Conservation (phyloP, 1,284 basidiomycete genomes). For the Volvariella volvacea region DNA sequence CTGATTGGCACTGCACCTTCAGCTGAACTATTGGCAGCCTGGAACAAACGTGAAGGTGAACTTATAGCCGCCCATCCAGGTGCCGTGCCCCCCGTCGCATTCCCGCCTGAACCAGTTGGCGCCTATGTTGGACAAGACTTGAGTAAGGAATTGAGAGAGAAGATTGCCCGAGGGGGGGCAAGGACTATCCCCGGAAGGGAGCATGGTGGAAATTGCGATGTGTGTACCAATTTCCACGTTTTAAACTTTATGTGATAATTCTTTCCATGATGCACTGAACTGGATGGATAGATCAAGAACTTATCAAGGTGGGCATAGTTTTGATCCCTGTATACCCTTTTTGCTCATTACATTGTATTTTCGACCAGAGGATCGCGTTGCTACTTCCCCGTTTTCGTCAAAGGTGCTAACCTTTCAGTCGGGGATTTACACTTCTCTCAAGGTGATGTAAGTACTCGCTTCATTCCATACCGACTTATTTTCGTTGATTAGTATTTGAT, state of each 20-base stretch:
- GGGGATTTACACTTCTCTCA: constrained; percentile 82
- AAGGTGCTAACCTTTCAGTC: constrained; percentile 71
- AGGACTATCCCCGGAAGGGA: constrained; percentile 73
- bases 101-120: constrained; percentile 52
- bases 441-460: constrained; percentile 50
- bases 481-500: background rate
- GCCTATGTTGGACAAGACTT: constrained; percentile 70
- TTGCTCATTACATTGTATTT: background rate
- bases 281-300: constrained; percentile 56
- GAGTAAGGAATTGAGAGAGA: constrained; percentile 37
- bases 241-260: background rate
- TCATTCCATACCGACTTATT: background rate
- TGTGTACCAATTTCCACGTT: constrained; percentile 26
- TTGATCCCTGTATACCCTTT: constrained; percentile 9
- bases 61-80: constrained; percentile 54
- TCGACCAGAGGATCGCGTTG: constrained; percentile 52
- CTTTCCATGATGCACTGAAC: background rate
- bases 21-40: constrained; percentile 60
- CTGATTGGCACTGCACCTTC: constrained; percentile 75
- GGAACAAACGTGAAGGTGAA: constrained; percentile 67
- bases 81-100: constrained; percentile 61
- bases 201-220: constrained; percentile 80
- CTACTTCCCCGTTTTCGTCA: constrained; percentile 75
- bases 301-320: constrained; percentile 41
- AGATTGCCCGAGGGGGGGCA: constrained; percentile 64